A percentile compares a stretch with the other conserved stretches of the same genome.
These are phyloP conservation scores for Cochlearia excelsa DNA, from an alignment of 345 rosid genomes.

Conservation along the genomic window DNA sequence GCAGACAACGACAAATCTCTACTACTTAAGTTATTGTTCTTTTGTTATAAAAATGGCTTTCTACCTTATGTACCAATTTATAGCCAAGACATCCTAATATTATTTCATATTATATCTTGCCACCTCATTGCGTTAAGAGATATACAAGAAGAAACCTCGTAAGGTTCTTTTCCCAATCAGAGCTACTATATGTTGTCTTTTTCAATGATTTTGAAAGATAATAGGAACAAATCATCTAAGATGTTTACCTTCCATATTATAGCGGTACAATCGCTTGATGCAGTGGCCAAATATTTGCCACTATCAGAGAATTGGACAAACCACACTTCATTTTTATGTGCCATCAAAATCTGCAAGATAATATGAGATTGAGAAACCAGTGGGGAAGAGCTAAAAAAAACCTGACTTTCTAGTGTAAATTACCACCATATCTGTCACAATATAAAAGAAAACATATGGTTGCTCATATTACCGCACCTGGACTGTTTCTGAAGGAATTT, in stretches of 20 bases:
- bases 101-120: slow-evolving; percentile 4
- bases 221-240: too few relatives aligned
- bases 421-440: slow-evolving; percentile 4
- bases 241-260: slow-evolving; percentile 81
- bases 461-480: slow-evolving; percentile 45
- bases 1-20: background rate
- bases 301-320: slow-evolving; percentile 81
- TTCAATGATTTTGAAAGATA: background rate
- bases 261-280: slow-evolving; percentile 89
- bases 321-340: slow-evolving; percentile 88
- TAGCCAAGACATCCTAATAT: slow-evolving; percentile 18
- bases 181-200: slow-evolving; percentile 13
- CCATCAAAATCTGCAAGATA: slow-evolving; percentile 67
- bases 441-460: slow-evolving; percentile 3
- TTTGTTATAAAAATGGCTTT: slow-evolving; percentile 7
- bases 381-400: slow-evolving; percentile 2
- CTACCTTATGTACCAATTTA: slow-evolving; percentile 30
- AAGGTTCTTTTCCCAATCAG: slow-evolving; percentile 25
- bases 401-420: background rate
- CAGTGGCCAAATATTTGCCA: slow-evolving; percentile 82
- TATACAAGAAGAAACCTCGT: slow-evolving; percentile 25
- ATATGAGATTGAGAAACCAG: slow-evolving; percentile 8
- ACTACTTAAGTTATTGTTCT: background rate
- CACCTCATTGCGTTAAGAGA: slow-evolving; percentile 18
- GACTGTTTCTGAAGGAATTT: slow-evolving; percentile 73